Percentiles rank a stretch among this genome's conserved stretches.
These are phyloP conservation scores for Pyrenochaeta sp. DNA, from an alignment of 2,329 filamentous ascomycete species.

Conservation along the genomic window DNA sequence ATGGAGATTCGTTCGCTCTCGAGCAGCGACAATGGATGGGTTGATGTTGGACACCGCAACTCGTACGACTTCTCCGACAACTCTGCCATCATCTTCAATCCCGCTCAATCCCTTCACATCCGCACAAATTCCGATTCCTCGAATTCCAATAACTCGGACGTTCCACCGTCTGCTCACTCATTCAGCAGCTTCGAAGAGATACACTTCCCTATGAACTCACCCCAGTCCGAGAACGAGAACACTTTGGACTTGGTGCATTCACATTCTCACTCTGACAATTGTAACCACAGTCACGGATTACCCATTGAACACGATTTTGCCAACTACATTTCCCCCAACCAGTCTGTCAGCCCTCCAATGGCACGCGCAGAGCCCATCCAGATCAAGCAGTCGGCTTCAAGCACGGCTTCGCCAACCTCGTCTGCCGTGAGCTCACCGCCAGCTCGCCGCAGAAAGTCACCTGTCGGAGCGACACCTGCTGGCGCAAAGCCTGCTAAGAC, in stretches of 20 bases:
- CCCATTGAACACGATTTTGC: conserved; percentile 41
- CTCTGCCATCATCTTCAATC: conserved; percentile 81
- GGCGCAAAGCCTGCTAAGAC: conserved; percentile 79
- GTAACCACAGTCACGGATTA: conserved; percentile 36
- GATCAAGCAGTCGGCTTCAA: conserved; percentile 70
- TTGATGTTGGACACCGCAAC: conserved; percentile 70
- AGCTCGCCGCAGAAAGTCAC: conserved; percentile 75
- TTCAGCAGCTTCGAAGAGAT: conserved; percentile 85
- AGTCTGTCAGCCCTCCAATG: conserved; percentile 71
- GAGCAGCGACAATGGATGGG: conserved; percentile 88
- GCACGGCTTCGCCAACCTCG: conserved; percentile 67
- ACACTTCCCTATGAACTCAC: conserved; percentile 79
- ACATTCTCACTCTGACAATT: conserved; percentile 37
- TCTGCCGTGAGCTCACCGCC: conserved; percentile 63
- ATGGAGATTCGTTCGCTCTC: conserved; percentile 88
- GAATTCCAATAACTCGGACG: conserved; percentile 74
- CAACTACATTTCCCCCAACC: conserved; percentile 53
- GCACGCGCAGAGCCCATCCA: conserved; percentile 73
- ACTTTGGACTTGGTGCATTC: conserved; percentile 36
- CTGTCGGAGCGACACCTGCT: conserved; percentile 69
- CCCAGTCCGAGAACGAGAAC: conserved; percentile 70
- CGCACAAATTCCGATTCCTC: conserved; percentile 90
- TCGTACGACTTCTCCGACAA: conserved; percentile 72
- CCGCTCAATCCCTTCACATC: conserved; percentile 86
- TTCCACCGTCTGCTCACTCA: conserved; percentile 65